phyloP scores from a whole-genome alignment of 2,329 filamentous ascomycete genomes.

The Aspergillus brunneoviolaceus region DNA sequence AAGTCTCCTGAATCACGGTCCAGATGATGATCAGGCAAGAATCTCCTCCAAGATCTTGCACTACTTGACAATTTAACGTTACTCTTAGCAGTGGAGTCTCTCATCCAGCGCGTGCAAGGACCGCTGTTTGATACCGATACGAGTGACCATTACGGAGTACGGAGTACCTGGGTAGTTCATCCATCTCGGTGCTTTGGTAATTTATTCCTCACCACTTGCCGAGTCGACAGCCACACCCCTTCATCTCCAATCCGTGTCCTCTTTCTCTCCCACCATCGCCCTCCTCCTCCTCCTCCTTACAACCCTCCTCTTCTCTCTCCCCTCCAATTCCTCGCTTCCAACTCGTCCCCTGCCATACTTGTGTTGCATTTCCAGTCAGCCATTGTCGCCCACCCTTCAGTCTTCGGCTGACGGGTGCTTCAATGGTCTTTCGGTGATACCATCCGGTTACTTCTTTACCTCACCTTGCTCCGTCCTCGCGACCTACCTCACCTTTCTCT shows the following conservation, averaged over 20 bases:
- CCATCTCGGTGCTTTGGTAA: slow-evolving; percentile 4
- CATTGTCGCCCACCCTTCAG: slow-evolving; percentile 9
- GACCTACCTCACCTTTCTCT: slow-evolving; percentile 1
- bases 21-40: neutral
- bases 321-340: neutral
- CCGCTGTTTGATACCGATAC: slow-evolving; percentile 4
- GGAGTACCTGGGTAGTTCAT: neutral
- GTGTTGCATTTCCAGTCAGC: neutral
- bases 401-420: slow-evolving; percentile 15
- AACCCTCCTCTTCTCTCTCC: slow-evolving; percentile 3
- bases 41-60: neutral
- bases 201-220: slow-evolving; percentile 12
- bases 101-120: neutral
- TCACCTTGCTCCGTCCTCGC: slow-evolving; percentile 1
- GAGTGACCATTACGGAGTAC: neutral
- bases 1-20: neutral
- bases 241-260: slow-evolving; percentile 20
- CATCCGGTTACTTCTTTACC: slow-evolving; percentile 7
- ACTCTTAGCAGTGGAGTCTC: neutral
- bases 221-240: slow-evolving; percentile 11
- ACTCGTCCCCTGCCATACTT: neutral
- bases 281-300: slow-evolving; percentile 10
- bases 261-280: slow-evolving; percentile 7
- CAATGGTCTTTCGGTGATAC: slow-evolving; percentile 22
- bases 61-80: neutral